These are phyloP conservation scores for Debaryomyces prosopidis DNA, from an alignment of 805 yeast genomes.

Conservation along the genomic window DNA sequence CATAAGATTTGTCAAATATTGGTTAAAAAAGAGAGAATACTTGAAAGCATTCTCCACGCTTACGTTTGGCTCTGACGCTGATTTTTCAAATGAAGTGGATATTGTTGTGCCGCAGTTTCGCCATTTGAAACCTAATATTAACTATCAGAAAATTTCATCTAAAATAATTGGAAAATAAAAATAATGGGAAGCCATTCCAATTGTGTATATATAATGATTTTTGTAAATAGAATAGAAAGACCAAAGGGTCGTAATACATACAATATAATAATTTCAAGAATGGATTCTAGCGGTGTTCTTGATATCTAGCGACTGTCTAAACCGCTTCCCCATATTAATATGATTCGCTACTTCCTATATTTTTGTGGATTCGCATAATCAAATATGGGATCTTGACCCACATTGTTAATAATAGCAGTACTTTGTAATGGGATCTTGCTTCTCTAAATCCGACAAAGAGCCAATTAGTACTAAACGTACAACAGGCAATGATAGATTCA, in stretches of 20 bases:
- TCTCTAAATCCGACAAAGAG: conserved; percentile 15
- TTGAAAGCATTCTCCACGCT: conserved; percentile 20
- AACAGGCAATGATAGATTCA: conserved; percentile 5
- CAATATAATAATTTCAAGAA: too few relatives aligned
- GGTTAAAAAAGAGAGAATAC: conserved; percentile 29
- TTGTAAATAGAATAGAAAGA: background rate
- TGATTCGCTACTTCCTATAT: too few relatives aligned
- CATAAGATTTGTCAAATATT: conserved; percentile 26
- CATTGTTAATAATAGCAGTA: background rate
- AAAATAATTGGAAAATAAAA: conserved; percentile 12
- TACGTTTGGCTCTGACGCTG: conserved; percentile 18
- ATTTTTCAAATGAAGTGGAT: conserved; percentile 16
- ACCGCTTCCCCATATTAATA: too few relatives aligned
- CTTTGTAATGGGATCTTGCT: conserved; percentile 26
- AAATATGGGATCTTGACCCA: background rate
- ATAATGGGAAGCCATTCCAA: background rate
- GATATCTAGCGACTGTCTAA: too few relatives aligned
- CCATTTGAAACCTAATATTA: conserved; percentile 26
- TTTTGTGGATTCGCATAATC: background rate
- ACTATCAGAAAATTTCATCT: conserved; percentile 22
- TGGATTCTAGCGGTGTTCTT: too few relatives aligned
- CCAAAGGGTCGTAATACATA: too few relatives aligned
- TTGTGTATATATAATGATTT: background rate
- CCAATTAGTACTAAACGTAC: background rate
- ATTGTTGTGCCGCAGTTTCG: conserved; percentile 23